These are phyloP conservation scores for Leishmania lainsoni DNA, from an alignment of 208 protist genomes.

Conservation along the genomic window DNA sequence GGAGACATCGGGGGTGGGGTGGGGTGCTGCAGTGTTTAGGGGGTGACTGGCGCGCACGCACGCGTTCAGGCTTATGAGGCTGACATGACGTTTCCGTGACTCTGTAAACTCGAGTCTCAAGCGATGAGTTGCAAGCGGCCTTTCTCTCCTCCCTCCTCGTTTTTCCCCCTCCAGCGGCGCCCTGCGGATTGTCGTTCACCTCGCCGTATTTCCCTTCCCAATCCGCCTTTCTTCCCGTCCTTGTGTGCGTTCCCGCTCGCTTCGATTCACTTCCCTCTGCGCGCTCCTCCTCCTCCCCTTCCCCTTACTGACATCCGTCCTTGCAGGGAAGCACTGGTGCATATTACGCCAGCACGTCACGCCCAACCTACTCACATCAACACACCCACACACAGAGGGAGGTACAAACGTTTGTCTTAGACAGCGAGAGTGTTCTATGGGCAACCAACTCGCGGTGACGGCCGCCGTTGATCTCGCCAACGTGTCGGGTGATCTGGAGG, in stretches of 20 bases:
- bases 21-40: background rate
- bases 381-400: background rate
- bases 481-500: conserved; percentile 49
- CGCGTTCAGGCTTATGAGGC: background rate
- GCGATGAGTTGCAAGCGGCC: background rate
- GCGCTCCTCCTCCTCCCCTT: background rate
- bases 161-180: background rate
- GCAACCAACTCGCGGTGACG: conserved; percentile 75
- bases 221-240: background rate
- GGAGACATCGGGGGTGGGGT: background rate
- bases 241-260: background rate
- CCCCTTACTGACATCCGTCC: background rate
- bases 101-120: background rate
- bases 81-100: background rate
- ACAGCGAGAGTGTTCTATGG: conserved; percentile 35
- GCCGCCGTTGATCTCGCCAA: conserved; percentile 63
- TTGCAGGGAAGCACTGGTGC: background rate
- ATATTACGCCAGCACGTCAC: background rate
- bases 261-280: background rate
- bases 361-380: background rate
- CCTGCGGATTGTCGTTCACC: background rate
- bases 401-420: background rate
- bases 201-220: background rate
- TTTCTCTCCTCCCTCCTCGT: background rate
- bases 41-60: background rate